phyloP scores from a whole-genome alignment of 768 basidiomycete genomes.

The Hysterangium stoloniferum region DNA sequence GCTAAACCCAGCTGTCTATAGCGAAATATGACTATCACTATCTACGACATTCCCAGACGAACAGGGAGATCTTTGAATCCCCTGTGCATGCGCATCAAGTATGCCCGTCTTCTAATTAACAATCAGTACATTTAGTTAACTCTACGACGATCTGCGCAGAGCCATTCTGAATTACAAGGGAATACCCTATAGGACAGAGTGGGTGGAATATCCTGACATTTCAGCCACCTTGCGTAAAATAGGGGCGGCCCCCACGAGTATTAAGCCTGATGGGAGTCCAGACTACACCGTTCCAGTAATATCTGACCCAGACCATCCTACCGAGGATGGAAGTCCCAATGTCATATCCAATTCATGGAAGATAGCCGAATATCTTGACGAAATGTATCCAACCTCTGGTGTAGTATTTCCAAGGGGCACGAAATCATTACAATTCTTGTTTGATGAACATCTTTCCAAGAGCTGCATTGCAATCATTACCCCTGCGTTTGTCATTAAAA shows the following conservation, averaged over 20 bases:
- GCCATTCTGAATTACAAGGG: conserved; percentile 71
- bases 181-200: conserved; percentile 58
- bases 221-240: conserved; percentile 40
- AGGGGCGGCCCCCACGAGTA: conserved; percentile 24
- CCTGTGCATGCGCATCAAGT: no score
- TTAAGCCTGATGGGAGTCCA: conserved; percentile 20
- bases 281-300: conserved; percentile 63
- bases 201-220: conserved; percentile 65
- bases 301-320: no score
- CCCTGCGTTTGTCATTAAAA: no score
- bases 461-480: no score
- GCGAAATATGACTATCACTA: no score
- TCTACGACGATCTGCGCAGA: no score
- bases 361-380: conserved; percentile 70
- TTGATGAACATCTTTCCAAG: no score
- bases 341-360: conserved; percentile 50
- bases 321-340: conserved; percentile 35
- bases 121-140: no score
- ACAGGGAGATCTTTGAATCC: no score
- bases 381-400: conserved; percentile 54
- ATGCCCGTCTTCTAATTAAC: no score
- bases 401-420: conserved; percentile 64
- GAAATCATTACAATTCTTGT: conserved; percentile 53
- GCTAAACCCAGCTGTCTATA: no score
- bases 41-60: no score